A percentile compares a stretch with the other conserved stretches of the same genome.
phyloP scores from a whole-genome alignment of 192 early-diverging fungal genomes.

The Coemansia guatemalensis region DNA sequence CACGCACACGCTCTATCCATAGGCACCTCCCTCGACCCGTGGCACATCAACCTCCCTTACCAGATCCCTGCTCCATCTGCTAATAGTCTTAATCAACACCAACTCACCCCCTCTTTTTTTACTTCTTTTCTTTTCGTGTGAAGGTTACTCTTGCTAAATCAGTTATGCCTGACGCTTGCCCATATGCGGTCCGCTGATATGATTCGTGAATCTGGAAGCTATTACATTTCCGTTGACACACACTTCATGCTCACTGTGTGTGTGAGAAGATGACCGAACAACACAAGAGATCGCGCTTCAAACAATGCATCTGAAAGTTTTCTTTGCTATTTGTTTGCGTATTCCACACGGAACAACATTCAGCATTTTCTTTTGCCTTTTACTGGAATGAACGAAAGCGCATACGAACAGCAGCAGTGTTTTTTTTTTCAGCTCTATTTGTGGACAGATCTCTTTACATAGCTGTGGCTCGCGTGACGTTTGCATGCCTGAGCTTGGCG shows the following conservation, averaged over 20 bases:
- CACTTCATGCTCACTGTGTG: not conserved
- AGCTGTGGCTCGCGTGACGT: not conserved
- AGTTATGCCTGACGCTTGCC: not conserved
- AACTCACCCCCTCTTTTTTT: slow-evolving; percentile 9
- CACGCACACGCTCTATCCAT: not conserved
- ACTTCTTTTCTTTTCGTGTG: slow-evolving; percentile 1
- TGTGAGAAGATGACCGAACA: not conserved
- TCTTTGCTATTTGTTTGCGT: not conserved
- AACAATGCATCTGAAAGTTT: not conserved
- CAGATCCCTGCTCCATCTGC: not conserved
- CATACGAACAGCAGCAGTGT: not conserved
- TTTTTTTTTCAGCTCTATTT: not conserved
- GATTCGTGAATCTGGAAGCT: not conserved
- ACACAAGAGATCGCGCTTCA: not conserved
- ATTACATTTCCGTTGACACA: not conserved
- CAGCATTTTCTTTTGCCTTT: not conserved
- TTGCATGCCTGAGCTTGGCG: not conserved
- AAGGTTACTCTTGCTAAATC: slow-evolving; percentile 4
- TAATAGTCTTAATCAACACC: slow-evolving; percentile 3
- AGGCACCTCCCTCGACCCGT: too few species aligned
- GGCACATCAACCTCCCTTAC: not conserved
- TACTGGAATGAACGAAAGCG: not conserved
- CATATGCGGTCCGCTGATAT: not conserved
- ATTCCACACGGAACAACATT: not conserved
- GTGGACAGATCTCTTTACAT: not conserved